phyloP scores from a whole-genome alignment of 1,284 basidiomycete species.

The Trametes pubescens region DNA sequence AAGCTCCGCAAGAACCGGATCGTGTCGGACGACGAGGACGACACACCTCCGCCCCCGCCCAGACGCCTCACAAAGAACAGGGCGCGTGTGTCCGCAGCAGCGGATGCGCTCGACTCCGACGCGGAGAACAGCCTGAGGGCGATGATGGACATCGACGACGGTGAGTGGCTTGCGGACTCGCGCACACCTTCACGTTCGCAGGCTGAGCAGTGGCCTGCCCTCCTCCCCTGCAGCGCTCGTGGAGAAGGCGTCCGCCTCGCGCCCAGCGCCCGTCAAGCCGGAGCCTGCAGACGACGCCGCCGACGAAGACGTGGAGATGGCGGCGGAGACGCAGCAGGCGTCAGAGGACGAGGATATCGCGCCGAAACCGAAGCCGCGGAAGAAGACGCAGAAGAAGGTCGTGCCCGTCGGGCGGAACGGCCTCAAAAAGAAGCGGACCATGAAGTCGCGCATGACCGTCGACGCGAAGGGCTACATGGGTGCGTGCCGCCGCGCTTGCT shows the following conservation, averaged over 20 bases:
- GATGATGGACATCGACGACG: slow-evolving; percentile 83
- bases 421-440: slow-evolving; percentile 70
- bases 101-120: slow-evolving; percentile 36
- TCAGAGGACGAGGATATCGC: slow-evolving; percentile 45
- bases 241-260: slow-evolving; percentile 27
- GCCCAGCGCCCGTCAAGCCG: slow-evolving; percentile 5
- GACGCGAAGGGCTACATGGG: slow-evolving; percentile 79
- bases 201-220: neutral
- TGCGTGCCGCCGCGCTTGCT: slow-evolving; percentile 46
- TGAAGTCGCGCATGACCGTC: slow-evolving; percentile 61
- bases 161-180: slow-evolving; percentile 44
- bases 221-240: slow-evolving; percentile 19
- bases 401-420: slow-evolving; percentile 76
- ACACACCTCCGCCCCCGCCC: slow-evolving; percentile 35
- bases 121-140: slow-evolving; percentile 57
- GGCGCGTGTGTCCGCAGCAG: slow-evolving; percentile 44
- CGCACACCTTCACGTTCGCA: neutral
- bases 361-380: slow-evolving; percentile 54
- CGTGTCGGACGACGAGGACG: slow-evolving; percentile 67
- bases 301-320: slow-evolving; percentile 51
- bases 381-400: slow-evolving; percentile 66
- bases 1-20: slow-evolving; percentile 55
- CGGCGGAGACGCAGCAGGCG: slow-evolving; percentile 30
- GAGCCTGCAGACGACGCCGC: slow-evolving; percentile 21
- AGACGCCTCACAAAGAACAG: slow-evolving; percentile 34